Evolutionary conservation across 768 basidiomycete species (phyloP), one percentile per base, ranked within the genome.

Genomic region (Pholiota conissans): DNA sequence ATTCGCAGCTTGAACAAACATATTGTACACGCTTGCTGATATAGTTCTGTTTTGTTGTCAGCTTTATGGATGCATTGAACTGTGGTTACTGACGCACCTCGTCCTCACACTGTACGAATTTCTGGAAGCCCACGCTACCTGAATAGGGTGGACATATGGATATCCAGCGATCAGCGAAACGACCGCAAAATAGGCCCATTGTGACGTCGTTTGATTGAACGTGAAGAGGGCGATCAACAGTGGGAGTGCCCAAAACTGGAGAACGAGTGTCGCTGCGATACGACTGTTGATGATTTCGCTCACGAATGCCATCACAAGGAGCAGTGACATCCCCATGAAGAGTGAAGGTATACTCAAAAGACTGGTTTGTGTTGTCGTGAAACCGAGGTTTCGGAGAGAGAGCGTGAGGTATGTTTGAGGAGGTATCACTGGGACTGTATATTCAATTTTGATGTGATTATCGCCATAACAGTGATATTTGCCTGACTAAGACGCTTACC

Each of bases 401-500:
- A 89, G 76, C 0, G 86, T 88, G 42, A 89, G 78, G 64, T 89
- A 89, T 5, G 75, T 78, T 49, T 84, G 81, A 20, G 86, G 85
- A 6, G 85, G 81, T 0, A 75, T 77, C 20, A 80, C 76, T 6
- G 88, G 86, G 6, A 89, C 81, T 82, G 59, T 47, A 35, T 26
- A 49, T 22, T 16, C 11, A 18, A 28, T 9, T 18, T 48, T 14
- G 51, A 14, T 16, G 22, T 45, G 50, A 22, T 6, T 54, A 10
- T 32, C 9, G 7, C 29, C 18, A 9, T n/a, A 8, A 22, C 2
- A 20, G 5, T 10, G 27, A 39, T 30, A n/a, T 30, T 26, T 29
- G 14, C 6, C 13, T n/a, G 22, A 24, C n/a, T n/a, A 24, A 34
- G 24, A 35, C 5, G 69, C 76, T 35, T 61, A 83, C 81, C 79